Conservation (phyloP, 129 eudicot genomes). For the Solidago caesia region DNA sequence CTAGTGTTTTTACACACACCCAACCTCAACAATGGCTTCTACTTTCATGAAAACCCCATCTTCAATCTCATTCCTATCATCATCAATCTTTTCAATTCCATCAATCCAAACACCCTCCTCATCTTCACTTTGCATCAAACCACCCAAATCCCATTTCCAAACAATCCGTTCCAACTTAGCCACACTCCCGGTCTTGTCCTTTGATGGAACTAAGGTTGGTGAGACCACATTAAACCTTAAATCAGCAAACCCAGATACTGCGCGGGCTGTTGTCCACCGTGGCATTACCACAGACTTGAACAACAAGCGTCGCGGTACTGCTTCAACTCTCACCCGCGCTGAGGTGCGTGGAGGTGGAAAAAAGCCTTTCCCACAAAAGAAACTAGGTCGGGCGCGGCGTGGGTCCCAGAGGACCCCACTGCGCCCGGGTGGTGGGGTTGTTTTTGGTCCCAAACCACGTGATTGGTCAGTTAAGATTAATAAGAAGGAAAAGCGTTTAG, state of each 20-base stretch:
- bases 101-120: conserved; percentile 18
- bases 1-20: conserved; percentile 9
- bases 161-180: conserved; percentile 47
- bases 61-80: conserved; percentile 68
- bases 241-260: conserved; percentile 81
- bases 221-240: conserved; percentile 66
- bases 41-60: conserved; percentile 40
- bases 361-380: conserved; percentile 87
- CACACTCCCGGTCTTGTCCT: conserved; percentile 83
- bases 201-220: conserved; percentile 74
- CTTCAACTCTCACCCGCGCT: conserved; percentile 92
- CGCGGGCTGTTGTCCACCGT: conserved; percentile 99
- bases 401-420: conserved; percentile 89
- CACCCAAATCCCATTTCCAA: conserved; percentile 30
- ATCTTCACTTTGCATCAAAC: conserved; percentile 34
- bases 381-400: conserved; percentile 85
- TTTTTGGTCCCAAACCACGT: conserved; percentile 90
- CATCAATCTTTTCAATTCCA: conserved; percentile 39
- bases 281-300: conserved; percentile 81
- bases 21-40: conserved; percentile 39
- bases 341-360: conserved; percentile 93
- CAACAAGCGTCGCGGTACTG: conserved; percentile 91
- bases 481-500: conserved; percentile 73
- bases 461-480: conserved; percentile 91
- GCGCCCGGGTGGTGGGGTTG: conserved; percentile 90